Conservation (phyloP, 192 early-diverging fungal genomes). For the Entomortierella chlamydospora region DNA sequence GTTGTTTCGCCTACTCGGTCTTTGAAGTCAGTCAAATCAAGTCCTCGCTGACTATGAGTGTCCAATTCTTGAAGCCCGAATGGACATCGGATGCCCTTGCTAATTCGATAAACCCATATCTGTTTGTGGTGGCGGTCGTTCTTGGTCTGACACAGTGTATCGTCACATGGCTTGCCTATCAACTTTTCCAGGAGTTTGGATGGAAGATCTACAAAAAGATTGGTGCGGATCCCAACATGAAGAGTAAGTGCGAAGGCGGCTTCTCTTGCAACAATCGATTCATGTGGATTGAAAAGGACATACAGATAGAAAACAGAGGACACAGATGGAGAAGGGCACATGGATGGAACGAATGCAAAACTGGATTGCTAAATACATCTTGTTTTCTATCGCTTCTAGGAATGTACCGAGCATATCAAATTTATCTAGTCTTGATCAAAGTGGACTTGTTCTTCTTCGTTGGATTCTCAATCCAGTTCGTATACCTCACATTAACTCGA, state of each 20-base stretch:
- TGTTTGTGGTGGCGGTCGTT: slow-evolving; percentile 22
- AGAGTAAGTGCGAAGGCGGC: slow-evolving; percentile 55
- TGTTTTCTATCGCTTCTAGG: slow-evolving; percentile 27
- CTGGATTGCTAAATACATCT: neutral
- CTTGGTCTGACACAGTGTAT: slow-evolving; percentile 36
- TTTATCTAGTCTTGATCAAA: slow-evolving; percentile 85
- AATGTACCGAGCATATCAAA: slow-evolving; percentile 77
- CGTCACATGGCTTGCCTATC: slow-evolving; percentile 48
- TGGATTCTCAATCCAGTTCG: slow-evolving; percentile 73
- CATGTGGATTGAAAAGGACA: neutral
- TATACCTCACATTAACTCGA: slow-evolving; percentile 46
- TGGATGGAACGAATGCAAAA: too few relatives aligned
- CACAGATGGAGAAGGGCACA: too few relatives aligned
- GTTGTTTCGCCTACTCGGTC: slow-evolving; percentile 71
- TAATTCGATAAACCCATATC: slow-evolving; percentile 4
- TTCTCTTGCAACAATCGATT: neutral
- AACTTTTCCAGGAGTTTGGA: slow-evolving; percentile 62
- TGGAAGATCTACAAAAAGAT: slow-evolving; percentile 74
- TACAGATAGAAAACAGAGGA: too few relatives aligned
- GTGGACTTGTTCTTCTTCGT: slow-evolving; percentile 88
- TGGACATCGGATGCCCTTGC: neutral
- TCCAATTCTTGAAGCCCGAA: slow-evolving; percentile 2
- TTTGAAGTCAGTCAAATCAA: slow-evolving; percentile 75
- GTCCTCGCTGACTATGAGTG: slow-evolving; percentile 6
- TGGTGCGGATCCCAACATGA: slow-evolving; percentile 70